Conservation (phyloP, 352 stramenopile genomes). For the Globisporangium yorkense region DNA sequence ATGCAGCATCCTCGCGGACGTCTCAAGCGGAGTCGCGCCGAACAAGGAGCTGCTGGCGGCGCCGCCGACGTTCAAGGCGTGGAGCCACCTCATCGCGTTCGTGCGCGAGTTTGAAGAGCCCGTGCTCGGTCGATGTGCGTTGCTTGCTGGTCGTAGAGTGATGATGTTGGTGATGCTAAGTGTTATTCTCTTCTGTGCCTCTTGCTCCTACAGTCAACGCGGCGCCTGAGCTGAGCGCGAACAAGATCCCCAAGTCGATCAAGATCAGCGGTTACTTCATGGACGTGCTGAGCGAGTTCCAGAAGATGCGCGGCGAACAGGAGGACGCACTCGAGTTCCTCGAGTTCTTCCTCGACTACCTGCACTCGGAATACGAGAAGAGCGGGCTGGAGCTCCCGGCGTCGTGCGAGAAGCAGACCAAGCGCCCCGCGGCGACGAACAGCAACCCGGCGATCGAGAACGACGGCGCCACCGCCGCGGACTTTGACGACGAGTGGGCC, state of each 20-base stretch:
- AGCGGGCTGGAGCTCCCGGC: slow-evolving; percentile 51
- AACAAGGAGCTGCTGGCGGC: slow-evolving; percentile 38
- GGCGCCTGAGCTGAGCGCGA: slow-evolving; percentile 17
- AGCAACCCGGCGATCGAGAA: slow-evolving; percentile 13
- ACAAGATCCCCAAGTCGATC: slow-evolving; percentile 62
- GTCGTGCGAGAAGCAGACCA: slow-evolving; percentile 62
- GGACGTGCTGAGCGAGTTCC: slow-evolving; percentile 74
- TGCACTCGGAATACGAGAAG: slow-evolving; percentile 79
- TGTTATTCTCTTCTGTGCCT: neutral
- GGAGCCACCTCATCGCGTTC: slow-evolving; percentile 76
- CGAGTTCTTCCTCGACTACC: slow-evolving; percentile 81
- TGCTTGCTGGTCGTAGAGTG: neutral
- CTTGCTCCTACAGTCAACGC: slow-evolving; percentile 4
- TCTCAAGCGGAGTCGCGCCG: slow-evolving; percentile 42
- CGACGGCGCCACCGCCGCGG: slow-evolving; percentile 5
- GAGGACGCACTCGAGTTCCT: slow-evolving; percentile 84
- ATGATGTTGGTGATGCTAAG: too few species aligned
- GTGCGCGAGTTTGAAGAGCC: slow-evolving; percentile 80
- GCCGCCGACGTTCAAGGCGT: slow-evolving; percentile 54
- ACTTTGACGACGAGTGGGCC: slow-evolving; percentile 66
- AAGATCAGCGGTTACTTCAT: slow-evolving; percentile 80
- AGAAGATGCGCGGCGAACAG: slow-evolving; percentile 76
- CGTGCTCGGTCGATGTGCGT: slow-evolving; percentile 58
- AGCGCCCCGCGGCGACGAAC: slow-evolving; percentile 18
- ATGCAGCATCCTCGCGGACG: slow-evolving; percentile 53